Conservation (phyloP, 2,329 filamentous ascomycete genomes). For the Penicillium vulpinum region DNA sequence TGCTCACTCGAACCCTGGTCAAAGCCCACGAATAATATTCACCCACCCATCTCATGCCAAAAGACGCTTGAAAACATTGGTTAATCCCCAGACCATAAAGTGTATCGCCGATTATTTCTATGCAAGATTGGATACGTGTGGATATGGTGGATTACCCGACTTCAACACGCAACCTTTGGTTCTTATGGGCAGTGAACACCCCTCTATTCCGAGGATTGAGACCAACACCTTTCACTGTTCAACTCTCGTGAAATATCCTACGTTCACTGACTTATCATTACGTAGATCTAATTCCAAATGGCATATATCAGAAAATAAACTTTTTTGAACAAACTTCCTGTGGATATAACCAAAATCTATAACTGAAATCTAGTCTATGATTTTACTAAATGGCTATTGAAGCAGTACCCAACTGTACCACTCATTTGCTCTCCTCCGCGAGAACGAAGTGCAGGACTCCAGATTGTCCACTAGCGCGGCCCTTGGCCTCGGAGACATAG, state of each 20-base stretch:
- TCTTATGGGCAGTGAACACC: background rate
- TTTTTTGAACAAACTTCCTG: background rate
- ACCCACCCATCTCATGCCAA: background rate
- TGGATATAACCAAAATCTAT: background rate
- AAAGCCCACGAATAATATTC: background rate
- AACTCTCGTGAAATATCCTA: background rate
- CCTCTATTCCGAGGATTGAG: background rate
- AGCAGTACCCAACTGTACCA: background rate
- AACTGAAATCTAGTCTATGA: background rate
- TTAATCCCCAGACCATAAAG: background rate
- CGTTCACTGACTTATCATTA: background rate
- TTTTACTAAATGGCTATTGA: background rate
- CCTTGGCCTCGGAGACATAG: constrained; percentile 44
- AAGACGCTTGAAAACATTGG: background rate
- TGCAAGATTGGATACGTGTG: background rate
- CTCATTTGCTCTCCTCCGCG: constrained; percentile 12
- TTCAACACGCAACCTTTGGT: background rate
- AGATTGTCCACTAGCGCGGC: constrained; percentile 21
- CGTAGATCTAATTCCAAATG: background rate
- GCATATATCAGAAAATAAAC: background rate
- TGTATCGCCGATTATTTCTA: background rate
- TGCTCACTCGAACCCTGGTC: background rate
- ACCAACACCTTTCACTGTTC: too few relatives aligned
- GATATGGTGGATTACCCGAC: background rate
- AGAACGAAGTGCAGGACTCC: constrained; percentile 25